Evolutionary conservation across 2,329 filamentous ascomycete genomes (phyloP).

Genomic region (Claviceps sp.): DNA sequence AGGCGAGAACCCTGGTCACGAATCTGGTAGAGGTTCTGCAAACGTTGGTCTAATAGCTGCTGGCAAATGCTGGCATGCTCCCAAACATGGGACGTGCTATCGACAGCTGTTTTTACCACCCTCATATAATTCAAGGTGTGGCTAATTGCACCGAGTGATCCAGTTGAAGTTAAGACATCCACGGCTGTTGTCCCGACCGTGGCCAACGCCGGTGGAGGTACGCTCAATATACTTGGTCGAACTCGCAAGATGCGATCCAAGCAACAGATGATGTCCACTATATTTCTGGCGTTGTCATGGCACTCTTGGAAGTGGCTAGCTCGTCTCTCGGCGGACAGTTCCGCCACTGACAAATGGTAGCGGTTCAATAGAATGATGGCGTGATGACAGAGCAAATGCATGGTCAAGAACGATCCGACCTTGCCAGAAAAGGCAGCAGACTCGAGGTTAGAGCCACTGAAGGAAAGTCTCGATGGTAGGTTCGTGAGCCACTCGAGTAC

Average conservation of each 20-base stretch:
- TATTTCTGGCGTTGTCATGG: constrained; percentile 36
- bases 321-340: constrained; percentile 26
- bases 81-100: constrained; percentile 46
- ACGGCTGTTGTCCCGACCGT: constrained; percentile 49
- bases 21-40: constrained; percentile 22
- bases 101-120: constrained; percentile 38
- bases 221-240: constrained; percentile 19
- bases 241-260: constrained; percentile 24
- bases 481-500: constrained; percentile 45
- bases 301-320: constrained; percentile 33
- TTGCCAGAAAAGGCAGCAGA: constrained; percentile 37
- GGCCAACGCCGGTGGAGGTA: constrained; percentile 49
- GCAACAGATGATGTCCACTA: constrained; percentile 33
- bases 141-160: constrained; percentile 35
- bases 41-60: constrained; percentile 28
- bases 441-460: constrained; percentile 43
- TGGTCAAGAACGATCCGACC: constrained; percentile 45
- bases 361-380: constrained; percentile 53
- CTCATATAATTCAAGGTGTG: constrained; percentile 40
- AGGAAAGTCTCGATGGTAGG: constrained; percentile 41
- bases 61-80: constrained; percentile 39
- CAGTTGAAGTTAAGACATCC: constrained; percentile 52
- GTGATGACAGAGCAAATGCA: constrained; percentile 55
- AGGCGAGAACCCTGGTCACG: constrained; percentile 18
- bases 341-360: constrained; percentile 30